Percentiles rank a stretch among this genome's conserved stretches.
Evolutionary conservation across 306 rosid species (phyloP).

Genomic region (Bauhinia variegata): DNA sequence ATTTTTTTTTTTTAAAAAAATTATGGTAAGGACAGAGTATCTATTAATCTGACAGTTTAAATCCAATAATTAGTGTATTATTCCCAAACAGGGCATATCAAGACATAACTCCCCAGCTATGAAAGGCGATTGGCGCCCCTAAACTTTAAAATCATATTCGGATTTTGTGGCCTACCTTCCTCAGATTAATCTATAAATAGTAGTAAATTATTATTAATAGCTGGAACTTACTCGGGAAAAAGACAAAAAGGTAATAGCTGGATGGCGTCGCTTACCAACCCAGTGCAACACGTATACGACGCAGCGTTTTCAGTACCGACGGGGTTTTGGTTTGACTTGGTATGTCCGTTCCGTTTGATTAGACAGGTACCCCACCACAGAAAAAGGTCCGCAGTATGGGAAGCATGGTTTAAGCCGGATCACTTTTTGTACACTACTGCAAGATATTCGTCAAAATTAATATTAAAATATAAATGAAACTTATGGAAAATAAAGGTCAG

Average conservation of each 20-base stretch:
- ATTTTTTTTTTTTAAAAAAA: no score
- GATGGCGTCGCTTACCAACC: not conserved
- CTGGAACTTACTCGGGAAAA: no score
- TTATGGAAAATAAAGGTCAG: no score
- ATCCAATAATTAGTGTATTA: conserved; percentile 26
- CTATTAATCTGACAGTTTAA: conserved; percentile 18
- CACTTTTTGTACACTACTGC: not conserved
- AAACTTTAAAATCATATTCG: not conserved
- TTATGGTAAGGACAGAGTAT: no score
- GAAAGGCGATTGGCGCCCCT: not conserved
- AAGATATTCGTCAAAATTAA: not conserved
- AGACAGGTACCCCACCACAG: conserved; percentile 14
- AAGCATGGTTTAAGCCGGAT: not conserved
- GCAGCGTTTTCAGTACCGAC: conserved; percentile 20
- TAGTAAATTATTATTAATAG: not conserved
- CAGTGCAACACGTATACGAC: not conserved
- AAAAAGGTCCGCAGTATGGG: not conserved
- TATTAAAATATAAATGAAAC: no score
- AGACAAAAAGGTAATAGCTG: no score
- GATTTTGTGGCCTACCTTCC: conserved; percentile 10
- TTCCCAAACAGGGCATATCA: conserved; percentile 28
- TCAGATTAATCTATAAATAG: not conserved
- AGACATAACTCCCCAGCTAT: not conserved
- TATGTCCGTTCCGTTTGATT: conserved; percentile 14
- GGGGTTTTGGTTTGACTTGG: conserved; percentile 25